Conservation (phyloP, 1,284 basidiomycete genomes). For the Mycosarcoma maydis region DNA sequence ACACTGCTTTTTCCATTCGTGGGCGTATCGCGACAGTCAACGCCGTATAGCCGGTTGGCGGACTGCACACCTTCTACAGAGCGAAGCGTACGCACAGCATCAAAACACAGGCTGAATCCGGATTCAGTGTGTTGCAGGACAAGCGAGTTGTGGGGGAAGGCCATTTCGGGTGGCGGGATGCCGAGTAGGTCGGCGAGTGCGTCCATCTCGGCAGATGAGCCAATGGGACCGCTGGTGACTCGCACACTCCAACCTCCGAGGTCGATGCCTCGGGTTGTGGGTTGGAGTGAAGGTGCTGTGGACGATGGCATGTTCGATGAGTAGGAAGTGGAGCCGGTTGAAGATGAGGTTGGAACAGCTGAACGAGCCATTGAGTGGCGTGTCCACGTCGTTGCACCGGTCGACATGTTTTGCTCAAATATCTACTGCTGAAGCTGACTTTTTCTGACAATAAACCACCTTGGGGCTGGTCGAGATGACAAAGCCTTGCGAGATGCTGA, state of each 20-base stretch:
- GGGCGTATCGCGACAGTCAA: slow-evolving; percentile 37
- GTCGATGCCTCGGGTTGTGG: slow-evolving; percentile 52
- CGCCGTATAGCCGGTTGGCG: slow-evolving; percentile 75
- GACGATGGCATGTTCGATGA: slow-evolving; percentile 9
- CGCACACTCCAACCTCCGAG: slow-evolving; percentile 59
- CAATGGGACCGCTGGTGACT: slow-evolving; percentile 58
- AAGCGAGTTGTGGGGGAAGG: slow-evolving; percentile 87
- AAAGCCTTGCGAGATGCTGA: not conserved
- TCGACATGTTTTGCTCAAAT: too few relatives aligned
- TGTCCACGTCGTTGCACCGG: slow-evolving; percentile 21
- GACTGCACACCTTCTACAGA: slow-evolving; percentile 74
- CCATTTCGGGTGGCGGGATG: slow-evolving; percentile 94
- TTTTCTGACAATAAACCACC: too few relatives aligned
- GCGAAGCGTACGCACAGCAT: slow-evolving; percentile 76
- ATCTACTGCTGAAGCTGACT: too few relatives aligned
- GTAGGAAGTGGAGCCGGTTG: not conserved
- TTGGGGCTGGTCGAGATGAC: too few relatives aligned
- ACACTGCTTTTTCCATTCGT: slow-evolving; percentile 2
- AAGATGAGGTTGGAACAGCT: not conserved
- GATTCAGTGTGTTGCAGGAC: slow-evolving; percentile 72
- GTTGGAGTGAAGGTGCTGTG: slow-evolving; percentile 21
- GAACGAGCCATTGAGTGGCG: slow-evolving; percentile 18
- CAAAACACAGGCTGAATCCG: slow-evolving; percentile 77
- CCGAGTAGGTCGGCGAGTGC: slow-evolving; percentile 76
- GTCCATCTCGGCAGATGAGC: slow-evolving; percentile 69